Base-by-base conservation (phyloP, 108 stramenopile species). In the Skeletonema potamos region DNA sequence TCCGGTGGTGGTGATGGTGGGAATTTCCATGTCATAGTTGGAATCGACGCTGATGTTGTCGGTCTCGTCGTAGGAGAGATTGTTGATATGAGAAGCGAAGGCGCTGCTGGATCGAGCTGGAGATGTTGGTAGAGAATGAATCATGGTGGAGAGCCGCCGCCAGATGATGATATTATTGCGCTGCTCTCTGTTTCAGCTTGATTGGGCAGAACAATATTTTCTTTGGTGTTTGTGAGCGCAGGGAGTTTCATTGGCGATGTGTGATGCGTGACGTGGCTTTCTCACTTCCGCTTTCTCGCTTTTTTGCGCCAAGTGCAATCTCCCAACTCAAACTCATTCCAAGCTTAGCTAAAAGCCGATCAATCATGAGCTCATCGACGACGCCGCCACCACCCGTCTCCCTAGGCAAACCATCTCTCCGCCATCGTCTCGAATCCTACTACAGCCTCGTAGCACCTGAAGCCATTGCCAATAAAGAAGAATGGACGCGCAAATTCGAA, bases 351-450 rank as follows among this genome's bases (percentile, higher is more conserved):
- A 12, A 6, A 41, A 41, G 15, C 39, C n/a, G n/a, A n/a, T n/a
- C n/a, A n/a, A 41, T 3, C 39, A 41, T 41, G 39, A 41, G 15
- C 39, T 15, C 30, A 4, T 0, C 39, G 15, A n/a, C 39, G 2
- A 13, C 39, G 0, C 39, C 36, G 18, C 39, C 67, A 11, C 76
- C 76, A 30, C 84, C 88, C 8, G 77, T 91, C 20, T 79, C 70
- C 48, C 56, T 91, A 18, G 85, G 86, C 59, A 89, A 86, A 72
- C 87, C 88, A 20, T 89, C 88, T 10, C 75, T 93, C 17, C 79
- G 90, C 13, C 73, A 72, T n/a, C 88, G 93, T 18, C 70, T 94
- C 33, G 93, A 94, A 68, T 91, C 87, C 0, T 94, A 94, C 80
- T 94, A 94, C 62, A 79, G 83, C 24, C 73, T 89, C 48, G 77